phyloP scores from a whole-genome alignment of 2,329 filamentous ascomycete genomes.

The Colletotrichum ledebouriae region DNA sequence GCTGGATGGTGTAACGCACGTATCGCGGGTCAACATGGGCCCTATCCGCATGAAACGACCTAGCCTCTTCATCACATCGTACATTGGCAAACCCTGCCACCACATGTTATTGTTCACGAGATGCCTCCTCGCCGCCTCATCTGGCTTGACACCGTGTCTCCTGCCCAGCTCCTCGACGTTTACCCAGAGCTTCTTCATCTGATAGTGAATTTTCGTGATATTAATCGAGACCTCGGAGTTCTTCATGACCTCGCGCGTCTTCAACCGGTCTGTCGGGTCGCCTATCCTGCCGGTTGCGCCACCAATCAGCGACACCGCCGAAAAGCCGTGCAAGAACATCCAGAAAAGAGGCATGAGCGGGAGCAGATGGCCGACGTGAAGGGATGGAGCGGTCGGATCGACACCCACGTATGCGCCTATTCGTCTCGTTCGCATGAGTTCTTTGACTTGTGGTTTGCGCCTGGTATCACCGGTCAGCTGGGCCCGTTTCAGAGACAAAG shows the following conservation, averaged over 20 bases:
- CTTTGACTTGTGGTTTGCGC: conserved; percentile 67
- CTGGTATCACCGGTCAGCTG: conserved; percentile 46
- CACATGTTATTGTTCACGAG: conserved; percentile 87
- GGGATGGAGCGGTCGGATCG: conserved; percentile 83
- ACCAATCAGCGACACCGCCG: conserved; percentile 76
- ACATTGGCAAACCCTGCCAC: conserved; percentile 79
- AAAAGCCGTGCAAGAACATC: conserved; percentile 83
- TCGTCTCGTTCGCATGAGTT: conserved; percentile 73
- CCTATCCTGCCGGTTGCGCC: conserved; percentile 84
- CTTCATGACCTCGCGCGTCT: conserved; percentile 68
- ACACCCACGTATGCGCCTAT: conserved; percentile 85
- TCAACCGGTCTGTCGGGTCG: conserved; percentile 80
- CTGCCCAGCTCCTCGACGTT: conserved; percentile 77
- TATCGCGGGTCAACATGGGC: conserved; percentile 89
- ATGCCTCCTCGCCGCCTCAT: conserved; percentile 75
- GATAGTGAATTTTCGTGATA: conserved; percentile 75
- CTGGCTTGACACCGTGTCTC: conserved; percentile 73
- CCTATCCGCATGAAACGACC: conserved; percentile 83
- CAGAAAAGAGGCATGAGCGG: conserved; percentile 88
- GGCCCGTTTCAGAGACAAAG: not conserved
- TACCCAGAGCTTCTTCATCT: conserved; percentile 78
- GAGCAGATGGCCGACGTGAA: conserved; percentile 85
- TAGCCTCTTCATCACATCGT: conserved; percentile 81
- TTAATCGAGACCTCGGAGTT: conserved; percentile 71
- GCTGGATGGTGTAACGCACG: conserved; percentile 67